phyloP scores from a whole-genome alignment of 352 stramenopile species.

The Globisporangium nodosum region DNA sequence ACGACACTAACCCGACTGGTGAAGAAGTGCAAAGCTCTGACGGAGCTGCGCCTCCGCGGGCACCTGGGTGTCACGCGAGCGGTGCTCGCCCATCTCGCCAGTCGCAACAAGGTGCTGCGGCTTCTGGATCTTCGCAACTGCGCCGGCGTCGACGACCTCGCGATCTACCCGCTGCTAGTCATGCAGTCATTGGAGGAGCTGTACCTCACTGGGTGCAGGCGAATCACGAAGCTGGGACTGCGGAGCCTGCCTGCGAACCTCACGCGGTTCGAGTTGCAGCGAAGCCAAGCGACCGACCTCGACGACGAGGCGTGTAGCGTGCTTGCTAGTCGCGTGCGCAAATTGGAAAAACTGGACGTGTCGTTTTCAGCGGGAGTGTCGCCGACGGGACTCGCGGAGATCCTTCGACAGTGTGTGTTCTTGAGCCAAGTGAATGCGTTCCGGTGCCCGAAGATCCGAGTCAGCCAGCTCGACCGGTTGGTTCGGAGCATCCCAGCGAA shows the following conservation, averaged over 20 bases:
- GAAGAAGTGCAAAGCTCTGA: slow-evolving; percentile 21
- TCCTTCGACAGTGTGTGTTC: slow-evolving; percentile 33
- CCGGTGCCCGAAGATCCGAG: slow-evolving; percentile 25
- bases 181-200: slow-evolving; percentile 52
- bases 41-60: slow-evolving; percentile 24
- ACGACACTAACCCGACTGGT: slow-evolving; percentile 33
- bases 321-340: slow-evolving; percentile 21
- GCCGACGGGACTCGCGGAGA: slow-evolving; percentile 13
- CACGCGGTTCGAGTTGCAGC: slow-evolving; percentile 28
- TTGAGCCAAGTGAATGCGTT: slow-evolving; percentile 52
- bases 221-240: slow-evolving; percentile 31
- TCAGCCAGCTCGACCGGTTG: slow-evolving; percentile 19
- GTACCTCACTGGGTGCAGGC: slow-evolving; percentile 28
- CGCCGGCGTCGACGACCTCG: slow-evolving; percentile 42
- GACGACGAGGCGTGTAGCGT: slow-evolving; percentile 24
- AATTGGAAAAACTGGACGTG: slow-evolving; percentile 42
- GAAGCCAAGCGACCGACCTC: slow-evolving; percentile 9
- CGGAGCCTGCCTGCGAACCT: slow-evolving; percentile 37
- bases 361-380: slow-evolving; percentile 26
- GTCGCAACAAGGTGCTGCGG: slow-evolving; percentile 41
- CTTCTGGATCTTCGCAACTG: slow-evolving; percentile 58
- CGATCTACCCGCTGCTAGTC: slow-evolving; percentile 53
- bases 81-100: slow-evolving; percentile 46
- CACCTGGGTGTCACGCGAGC: slow-evolving; percentile 37
- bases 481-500: slow-evolving; percentile 15